Base-by-base conservation (phyloP, 2,329 filamentous ascomycete genomes). In the Penicillium griseofulvum region DNA sequence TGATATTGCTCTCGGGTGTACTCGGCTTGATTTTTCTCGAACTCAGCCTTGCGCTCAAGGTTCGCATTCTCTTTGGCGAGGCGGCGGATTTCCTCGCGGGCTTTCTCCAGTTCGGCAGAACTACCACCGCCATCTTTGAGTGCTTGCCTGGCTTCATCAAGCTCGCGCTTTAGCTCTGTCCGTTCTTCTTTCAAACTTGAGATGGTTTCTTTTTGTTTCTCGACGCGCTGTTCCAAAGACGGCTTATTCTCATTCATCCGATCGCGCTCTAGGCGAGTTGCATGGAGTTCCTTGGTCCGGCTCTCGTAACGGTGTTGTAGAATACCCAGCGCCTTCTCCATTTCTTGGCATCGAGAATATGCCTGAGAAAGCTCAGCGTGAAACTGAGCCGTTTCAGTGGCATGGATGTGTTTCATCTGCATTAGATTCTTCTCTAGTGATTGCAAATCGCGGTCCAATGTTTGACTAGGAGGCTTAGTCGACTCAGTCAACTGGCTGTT, bases 1-100 rank as follows among this genome's bases (percentile, higher is more conserved):
- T 79, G 77, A 50, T 79, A 80, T 61, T 78, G 76, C 54, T 73
- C 68, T 37, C 76, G 72, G 6, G 72, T 76, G 56, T 78, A 79
- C 44, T 78, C 77, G 8, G 75, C 70, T 56, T 78, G 76, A 10
- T 73, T 74, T 41, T 66, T 69, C 45, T 74, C 75, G 48, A 73
- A 76, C 11, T 77, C 72, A 2, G 74, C 66, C 44, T 71, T 74
- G 41, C 69, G 69, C 52, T 74, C 67, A 16, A 77, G 62, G 19
- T 62, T 63, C 10, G 64, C 63, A 37, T 71, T 72, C 33, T 74
- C 71, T 42, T 73, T 71, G 12, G 58, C 67, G 1, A 78, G 59
- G 9, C 68, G 65, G 2, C 71, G 71, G 37, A 71, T 69, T 55
- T 78, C 71, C 57, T 76, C 75, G 19, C 69, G 70, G 2, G 73